Base-by-base conservation (phyloP, 1,284 basidiomycete species). In the Cutaneotrichosporon arboriforme region DNA sequence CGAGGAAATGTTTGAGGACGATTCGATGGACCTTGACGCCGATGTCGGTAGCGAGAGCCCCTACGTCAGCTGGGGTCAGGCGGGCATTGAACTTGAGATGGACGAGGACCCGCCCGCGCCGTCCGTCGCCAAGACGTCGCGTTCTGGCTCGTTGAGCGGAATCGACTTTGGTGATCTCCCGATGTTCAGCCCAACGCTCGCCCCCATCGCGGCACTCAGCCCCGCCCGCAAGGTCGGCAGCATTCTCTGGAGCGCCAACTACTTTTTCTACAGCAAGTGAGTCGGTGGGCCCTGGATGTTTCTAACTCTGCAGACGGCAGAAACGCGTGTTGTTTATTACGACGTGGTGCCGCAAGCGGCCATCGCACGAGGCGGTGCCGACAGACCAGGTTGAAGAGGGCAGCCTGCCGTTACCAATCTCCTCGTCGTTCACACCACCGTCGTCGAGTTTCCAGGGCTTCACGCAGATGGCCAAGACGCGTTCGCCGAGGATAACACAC, bases 251-350 rank as follows among this genome's bases (percentile, higher is more conserved):
- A 91, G 89, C 34, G 92, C 90, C 14, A 91, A 97, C 72, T 96
- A 91, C 83, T 97, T 98, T 79, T 96, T 98, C 79, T 81, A 93
- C 70, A 96, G 93, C 78, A 83, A 86, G 69, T 94, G 90, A 66
- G 75, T 77, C 0, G 4, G n/a, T n/a, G n/a, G n/a, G 20, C 15
- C 4, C 41, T 35, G 7, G 2, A 9, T 22, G 3, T 10, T 22
- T 13, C 47, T 38, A 23, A 43, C 49, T 10, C 26, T 44, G 17
- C 45, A 74, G 73, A 49, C 70, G 72, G 71, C 77, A 85, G 76
- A 97, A 96, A 78, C 84, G 94, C 18, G 85, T 98, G 64, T 75
- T 98, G 46, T 97, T 96, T 74, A 83, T 97, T 55, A 89, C 90
- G 1, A 84, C 91, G 8, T 97, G 91, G 90, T 89, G 90, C n/a